phyloP scores from a whole-genome alignment of 176 grass and related monocot genomes.

The Oryza nivara region DNA sequence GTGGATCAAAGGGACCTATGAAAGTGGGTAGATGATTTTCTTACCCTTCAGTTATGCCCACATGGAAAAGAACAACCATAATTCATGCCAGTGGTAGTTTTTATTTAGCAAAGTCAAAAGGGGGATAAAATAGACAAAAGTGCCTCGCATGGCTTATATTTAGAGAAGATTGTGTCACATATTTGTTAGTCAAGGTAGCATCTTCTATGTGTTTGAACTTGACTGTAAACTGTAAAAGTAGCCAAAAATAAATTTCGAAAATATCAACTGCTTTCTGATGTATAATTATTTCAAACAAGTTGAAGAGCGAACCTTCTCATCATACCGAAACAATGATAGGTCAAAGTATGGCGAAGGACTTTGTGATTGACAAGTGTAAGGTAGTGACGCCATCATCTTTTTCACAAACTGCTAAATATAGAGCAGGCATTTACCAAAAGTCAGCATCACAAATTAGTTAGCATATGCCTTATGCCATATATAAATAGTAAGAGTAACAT shows the following conservation, averaged over 20 bases:
- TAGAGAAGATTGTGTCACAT: not conserved
- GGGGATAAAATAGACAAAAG: not conserved
- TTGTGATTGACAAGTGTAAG: slow-evolving; percentile 91
- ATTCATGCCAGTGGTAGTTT: not conserved
- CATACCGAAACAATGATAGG: slow-evolving; percentile 93
- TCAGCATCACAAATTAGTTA: not conserved
- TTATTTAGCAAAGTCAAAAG: not conserved
- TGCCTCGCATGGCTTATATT: not conserved
- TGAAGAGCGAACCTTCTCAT: slow-evolving; percentile 79
- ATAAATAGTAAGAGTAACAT: slow-evolving; percentile 13
- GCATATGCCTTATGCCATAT: not conserved
- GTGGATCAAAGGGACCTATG: not conserved
- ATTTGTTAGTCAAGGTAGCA: not conserved
- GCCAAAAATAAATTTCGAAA: not conserved
- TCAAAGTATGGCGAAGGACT: slow-evolving; percentile 98
- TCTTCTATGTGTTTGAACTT: not conserved
- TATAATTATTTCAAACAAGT: slow-evolving; percentile 28
- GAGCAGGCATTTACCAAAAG: slow-evolving; percentile 39
- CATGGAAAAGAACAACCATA: not conserved
- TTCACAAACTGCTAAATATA: slow-evolving; percentile 71
- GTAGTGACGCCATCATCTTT: slow-evolving; percentile 87
- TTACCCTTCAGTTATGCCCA: not conserved
- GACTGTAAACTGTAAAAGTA: slow-evolving; percentile 2
- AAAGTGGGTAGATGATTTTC: not conserved
- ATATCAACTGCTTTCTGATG: not conserved